Evolutionary conservation across 2,329 filamentous ascomycete genomes (phyloP), one percentile per base, ranked within the genome.

Genomic region (Sordariomycetes sp.): DNA sequence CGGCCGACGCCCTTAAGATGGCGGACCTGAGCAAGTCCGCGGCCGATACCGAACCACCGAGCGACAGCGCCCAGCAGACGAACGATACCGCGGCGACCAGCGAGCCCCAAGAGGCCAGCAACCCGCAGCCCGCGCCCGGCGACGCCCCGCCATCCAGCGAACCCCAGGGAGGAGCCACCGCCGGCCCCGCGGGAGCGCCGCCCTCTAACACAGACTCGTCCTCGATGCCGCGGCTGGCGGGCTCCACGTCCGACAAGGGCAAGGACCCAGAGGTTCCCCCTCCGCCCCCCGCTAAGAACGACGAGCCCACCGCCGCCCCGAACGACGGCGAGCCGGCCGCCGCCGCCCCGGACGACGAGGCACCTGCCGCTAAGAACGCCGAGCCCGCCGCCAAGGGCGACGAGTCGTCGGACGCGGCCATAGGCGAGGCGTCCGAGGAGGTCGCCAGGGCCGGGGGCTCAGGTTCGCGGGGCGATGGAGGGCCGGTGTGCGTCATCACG

Each of bases 401-500:
- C 58, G 70, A 71, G 54, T 65, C 65, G 13, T n/a, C 20, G 45
- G 64, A 66, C 60, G 67, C 75, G 58, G 74, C 74, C 52, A 74
- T 77, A 61, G 74, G 28, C 22, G 52, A 32, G n/a, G 52, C 35
- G 74, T 36, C 69, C 68, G 32, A 71, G 72, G 69, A 76, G 53
- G 70, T 76, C 45, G 69, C 75, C 39, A 68, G 67, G 52, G 65
- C 67, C 42, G 64, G 68, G 28, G 65, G 67, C n/a, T 7, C 39
- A 17, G 39, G 15, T 61, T 64, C 13, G 64, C 63, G 60, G 32
- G 60, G 66, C 3, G 69, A 71, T 51, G 64, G 67, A 13, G 65
- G 66, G 0, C 72, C 74, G 8, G 74, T 79, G 7, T 83, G 89
- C 67, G 80, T 81, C 61, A 95, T 97, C 63, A 95, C 89, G 56